phyloP scores from a whole-genome alignment of 2,329 filamentous ascomycete species.

The Phyllachora maydis region DNA sequence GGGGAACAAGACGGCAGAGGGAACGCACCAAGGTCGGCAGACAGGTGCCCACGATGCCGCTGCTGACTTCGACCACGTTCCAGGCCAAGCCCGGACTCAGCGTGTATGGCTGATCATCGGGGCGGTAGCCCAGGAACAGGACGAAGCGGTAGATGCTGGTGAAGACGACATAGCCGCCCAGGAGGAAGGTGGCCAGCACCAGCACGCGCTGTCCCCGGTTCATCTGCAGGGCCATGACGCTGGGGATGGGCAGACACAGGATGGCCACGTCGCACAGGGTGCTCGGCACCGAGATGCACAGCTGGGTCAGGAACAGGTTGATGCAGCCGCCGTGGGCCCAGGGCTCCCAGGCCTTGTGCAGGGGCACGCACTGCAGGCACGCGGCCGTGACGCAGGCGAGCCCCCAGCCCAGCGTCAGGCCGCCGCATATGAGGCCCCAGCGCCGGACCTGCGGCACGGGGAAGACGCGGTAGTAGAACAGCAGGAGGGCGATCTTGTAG shows the following conservation, averaged over 20 bases:
- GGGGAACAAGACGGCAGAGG: too few relatives aligned
- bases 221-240: background rate
- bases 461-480: background rate
- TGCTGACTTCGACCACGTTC: background rate
- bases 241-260: background rate
- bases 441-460: background rate
- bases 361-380: background rate
- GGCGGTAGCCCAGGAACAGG: background rate
- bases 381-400: background rate
- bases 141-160: background rate
- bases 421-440: background rate
- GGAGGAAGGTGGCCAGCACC: background rate
- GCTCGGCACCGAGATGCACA: background rate
- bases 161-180: background rate
- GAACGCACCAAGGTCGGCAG: background rate
- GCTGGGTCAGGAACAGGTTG: background rate
- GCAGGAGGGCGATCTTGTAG: background rate
- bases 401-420: background rate
- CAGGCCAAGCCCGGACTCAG: background rate
- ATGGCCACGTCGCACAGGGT: background rate
- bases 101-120: background rate
- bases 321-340: background rate
- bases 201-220: background rate
- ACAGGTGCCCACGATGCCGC: background rate
- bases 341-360: background rate